Evolutionary conservation across 306 rosid species (phyloP).

Genomic region (Trifolium subterraneum): DNA sequence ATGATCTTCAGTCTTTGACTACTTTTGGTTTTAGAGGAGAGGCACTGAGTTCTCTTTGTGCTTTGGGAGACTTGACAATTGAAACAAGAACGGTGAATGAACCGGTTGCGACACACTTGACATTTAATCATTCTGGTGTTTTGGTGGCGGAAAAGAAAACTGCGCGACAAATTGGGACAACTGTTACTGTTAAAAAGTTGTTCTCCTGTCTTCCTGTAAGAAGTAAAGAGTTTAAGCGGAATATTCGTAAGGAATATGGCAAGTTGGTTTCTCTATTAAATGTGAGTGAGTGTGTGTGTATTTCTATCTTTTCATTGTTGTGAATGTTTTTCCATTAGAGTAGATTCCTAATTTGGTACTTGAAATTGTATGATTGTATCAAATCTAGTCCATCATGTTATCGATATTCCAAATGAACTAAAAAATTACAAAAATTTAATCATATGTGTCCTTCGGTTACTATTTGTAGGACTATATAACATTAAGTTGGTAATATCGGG

Average conservation of each 20-base stretch:
- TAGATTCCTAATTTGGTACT: not conserved
- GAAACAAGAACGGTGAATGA: constrained; percentile 83
- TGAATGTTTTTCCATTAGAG: not conserved
- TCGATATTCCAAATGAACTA: not conserved
- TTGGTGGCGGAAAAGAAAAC: constrained; percentile 75
- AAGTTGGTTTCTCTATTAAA: constrained; percentile 83
- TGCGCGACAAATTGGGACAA: constrained; percentile 90
- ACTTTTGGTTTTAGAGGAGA: constrained; percentile 97
- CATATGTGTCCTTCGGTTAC: not conserved
- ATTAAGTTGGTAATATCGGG: not conserved
- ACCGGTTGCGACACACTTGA: constrained; percentile 74
- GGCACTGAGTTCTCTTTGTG: constrained; percentile 89
- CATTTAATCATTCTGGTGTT: constrained; percentile 76
- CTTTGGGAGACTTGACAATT: constrained; percentile 72
- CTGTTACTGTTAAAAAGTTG: constrained; percentile 79
- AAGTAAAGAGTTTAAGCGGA: constrained; percentile 84
- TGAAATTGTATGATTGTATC: not conserved
- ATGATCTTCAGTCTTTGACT: constrained; percentile 86
- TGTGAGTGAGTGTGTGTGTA: constrained; percentile 49
- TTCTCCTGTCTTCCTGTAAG: constrained; percentile 85
- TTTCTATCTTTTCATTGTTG: not conserved
- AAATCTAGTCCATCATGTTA: not conserved
- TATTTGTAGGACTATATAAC: not conserved
- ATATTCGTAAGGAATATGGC: constrained; percentile 92
- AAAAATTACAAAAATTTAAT: too few species aligned